phyloP scores from a whole-genome alignment of 208 protist species.

The Dictyostelium gargantuum region DNA sequence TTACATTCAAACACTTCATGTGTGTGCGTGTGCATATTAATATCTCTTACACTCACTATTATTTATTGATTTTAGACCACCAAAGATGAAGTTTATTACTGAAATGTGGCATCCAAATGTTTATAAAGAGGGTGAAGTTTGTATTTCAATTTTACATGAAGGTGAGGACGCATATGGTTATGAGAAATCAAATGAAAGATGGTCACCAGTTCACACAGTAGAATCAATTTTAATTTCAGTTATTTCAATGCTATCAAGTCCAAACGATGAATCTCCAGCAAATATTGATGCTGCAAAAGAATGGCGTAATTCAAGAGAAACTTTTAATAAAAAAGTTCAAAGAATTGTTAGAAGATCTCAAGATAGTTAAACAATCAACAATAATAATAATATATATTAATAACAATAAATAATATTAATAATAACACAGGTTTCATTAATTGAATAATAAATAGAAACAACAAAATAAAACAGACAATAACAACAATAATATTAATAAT shows the following conservation, averaged over 20 bases:
- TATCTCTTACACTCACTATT: not conserved
- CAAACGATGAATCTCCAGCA: slow-evolving; percentile 91
- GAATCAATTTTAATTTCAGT: slow-evolving; percentile 89
- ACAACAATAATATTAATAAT: too few species aligned
- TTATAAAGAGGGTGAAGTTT: slow-evolving; percentile 86
- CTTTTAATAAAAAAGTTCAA: slow-evolving; percentile 84
- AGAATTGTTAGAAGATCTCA: slow-evolving; percentile 72
- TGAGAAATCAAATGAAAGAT: slow-evolving; percentile 86
- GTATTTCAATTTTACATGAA: slow-evolving; percentile 89
- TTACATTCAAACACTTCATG: too few species aligned
- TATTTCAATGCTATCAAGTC: slow-evolving; percentile 88
- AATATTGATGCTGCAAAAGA: slow-evolving; percentile 90
- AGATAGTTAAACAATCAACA: slow-evolving; percentile 9
- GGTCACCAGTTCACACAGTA: slow-evolving; percentile 87
- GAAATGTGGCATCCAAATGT: slow-evolving; percentile 91
- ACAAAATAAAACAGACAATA: too few species aligned
- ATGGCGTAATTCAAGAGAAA: slow-evolving; percentile 73
- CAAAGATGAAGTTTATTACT: slow-evolving; percentile 86
- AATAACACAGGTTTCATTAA: too few species aligned
- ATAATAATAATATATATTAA: not conserved
- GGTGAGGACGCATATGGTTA: slow-evolving; percentile 86
- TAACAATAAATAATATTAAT: too few species aligned
- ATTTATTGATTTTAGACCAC: slow-evolving; percentile 71
- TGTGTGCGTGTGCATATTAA: too few species aligned
- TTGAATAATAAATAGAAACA: too few species aligned